Conservation (phyloP, 495 filamentous ascomycete genomes). For the Podospora fimiseda region DNA sequence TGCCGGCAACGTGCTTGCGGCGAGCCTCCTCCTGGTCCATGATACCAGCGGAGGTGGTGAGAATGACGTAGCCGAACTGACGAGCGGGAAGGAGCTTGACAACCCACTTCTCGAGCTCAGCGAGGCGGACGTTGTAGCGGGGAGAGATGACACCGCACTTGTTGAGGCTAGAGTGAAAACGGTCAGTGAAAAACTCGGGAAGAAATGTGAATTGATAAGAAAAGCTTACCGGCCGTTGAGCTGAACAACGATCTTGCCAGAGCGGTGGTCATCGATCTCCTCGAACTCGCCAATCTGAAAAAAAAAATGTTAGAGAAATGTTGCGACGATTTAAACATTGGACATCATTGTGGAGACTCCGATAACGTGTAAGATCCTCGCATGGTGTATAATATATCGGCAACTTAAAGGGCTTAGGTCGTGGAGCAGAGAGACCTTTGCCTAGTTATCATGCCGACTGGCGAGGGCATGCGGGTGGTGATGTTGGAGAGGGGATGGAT, state of each 20-base stretch:
- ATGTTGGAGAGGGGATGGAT: too few relatives aligned
- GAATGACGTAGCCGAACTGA: slow-evolving; percentile 99
- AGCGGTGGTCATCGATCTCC: slow-evolving; percentile 98
- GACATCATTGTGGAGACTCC: slow-evolving; percentile 61
- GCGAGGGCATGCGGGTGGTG: background rate
- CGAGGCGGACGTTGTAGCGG: slow-evolving; percentile 96
- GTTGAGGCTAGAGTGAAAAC: slow-evolving; percentile 61
- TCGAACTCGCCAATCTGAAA: slow-evolving; percentile 97
- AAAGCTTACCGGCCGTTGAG: slow-evolving; percentile 72
- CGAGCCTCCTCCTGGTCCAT: slow-evolving; percentile 99
- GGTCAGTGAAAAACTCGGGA: too few relatives aligned
- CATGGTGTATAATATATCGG: slow-evolving; percentile 69
- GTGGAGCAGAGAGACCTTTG: slow-evolving; percentile 73
- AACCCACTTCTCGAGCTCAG: slow-evolving; percentile 98
- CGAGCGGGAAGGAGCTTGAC: slow-evolving; percentile 95
- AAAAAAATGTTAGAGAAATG: slow-evolving; percentile 55
- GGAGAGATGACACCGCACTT: slow-evolving; percentile 98
- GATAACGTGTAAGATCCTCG: slow-evolving; percentile 93
- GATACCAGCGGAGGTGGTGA: slow-evolving; percentile 97
- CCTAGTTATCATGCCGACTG: slow-evolving; percentile 99
- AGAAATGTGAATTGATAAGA: slow-evolving; percentile 37
- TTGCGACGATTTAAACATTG: slow-evolving; percentile 89
- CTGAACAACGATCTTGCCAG: slow-evolving; percentile 96
- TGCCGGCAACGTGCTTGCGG: slow-evolving; percentile 93
- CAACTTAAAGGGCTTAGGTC: slow-evolving; percentile 97